Evolutionary conservation across 2,329 filamentous ascomycete species (phyloP).

Genomic region (Escovopsis sp.): DNA sequence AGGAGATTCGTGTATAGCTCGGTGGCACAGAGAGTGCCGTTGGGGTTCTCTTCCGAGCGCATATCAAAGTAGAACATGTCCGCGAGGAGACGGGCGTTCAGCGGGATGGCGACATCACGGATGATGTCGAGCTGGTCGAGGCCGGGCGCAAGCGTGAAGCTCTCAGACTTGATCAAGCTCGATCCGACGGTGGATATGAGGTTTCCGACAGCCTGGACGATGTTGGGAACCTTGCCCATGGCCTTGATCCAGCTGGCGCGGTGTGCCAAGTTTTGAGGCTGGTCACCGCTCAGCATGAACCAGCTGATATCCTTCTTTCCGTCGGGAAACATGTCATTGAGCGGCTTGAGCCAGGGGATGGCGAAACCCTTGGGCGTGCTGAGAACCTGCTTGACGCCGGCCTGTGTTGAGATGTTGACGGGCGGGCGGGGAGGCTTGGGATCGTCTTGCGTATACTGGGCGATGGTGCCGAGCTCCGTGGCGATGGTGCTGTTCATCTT

Average conservation of each 20-base stretch:
- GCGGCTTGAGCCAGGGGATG: constrained; percentile 14
- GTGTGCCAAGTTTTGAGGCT: constrained; percentile 4
- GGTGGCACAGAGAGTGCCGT: constrained; percentile 26
- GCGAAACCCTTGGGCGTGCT: constrained; percentile 13
- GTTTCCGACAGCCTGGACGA: constrained; percentile 14
- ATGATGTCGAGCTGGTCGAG: constrained; percentile 17
- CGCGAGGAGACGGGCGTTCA: constrained; percentile 37
- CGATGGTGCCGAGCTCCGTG: constrained; percentile 5
- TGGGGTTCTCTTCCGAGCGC: constrained; percentile 37
- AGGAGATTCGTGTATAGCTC: constrained; percentile 29
- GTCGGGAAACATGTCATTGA: constrained; percentile 17
- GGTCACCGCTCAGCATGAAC: constrained; percentile 12
- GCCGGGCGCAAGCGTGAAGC: constrained; percentile 13
- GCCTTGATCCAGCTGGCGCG: constrained; percentile 9
- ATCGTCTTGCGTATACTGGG: constrained; percentile 10
- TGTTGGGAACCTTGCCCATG: constrained; percentile 16
- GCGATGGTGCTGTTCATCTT: constrained; percentile 9
- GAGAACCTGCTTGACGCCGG: constrained; percentile 13
- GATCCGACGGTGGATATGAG: constrained; percentile 12
- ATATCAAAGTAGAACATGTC: constrained; percentile 45
- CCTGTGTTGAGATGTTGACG: constrained; percentile 10
- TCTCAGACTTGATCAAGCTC: constrained; percentile 15
- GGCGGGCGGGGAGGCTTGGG: constrained; percentile 8
- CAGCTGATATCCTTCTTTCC: constrained; percentile 16
- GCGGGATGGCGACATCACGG: constrained; percentile 29